Percentiles rank a stretch among this genome's conserved stretches.
These are phyloP conservation scores for Corniculantispora saksenae DNA, from an alignment of 2,329 filamentous ascomycete genomes.

Conservation along the genomic window DNA sequence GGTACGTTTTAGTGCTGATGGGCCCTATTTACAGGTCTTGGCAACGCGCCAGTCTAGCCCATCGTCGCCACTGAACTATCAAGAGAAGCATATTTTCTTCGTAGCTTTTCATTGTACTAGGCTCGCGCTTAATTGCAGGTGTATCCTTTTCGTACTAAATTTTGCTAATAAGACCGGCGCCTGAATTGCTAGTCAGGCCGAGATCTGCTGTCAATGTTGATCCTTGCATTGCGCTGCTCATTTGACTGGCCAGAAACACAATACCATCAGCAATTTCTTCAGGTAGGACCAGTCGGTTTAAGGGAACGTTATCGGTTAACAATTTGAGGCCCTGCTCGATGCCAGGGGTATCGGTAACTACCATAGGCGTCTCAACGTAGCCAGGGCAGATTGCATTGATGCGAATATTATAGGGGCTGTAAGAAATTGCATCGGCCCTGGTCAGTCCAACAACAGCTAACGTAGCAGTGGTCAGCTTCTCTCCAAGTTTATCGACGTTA, in stretches of 20 bases:
- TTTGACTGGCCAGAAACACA: slow-evolving; percentile 50
- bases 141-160: not conserved
- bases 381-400: slow-evolving; percentile 62
- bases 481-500: not conserved
- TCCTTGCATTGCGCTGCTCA: slow-evolving; percentile 56
- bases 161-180: not conserved
- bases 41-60: too few relatives aligned
- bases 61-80: too few relatives aligned
- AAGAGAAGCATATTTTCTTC: too few relatives aligned
- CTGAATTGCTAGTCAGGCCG: not conserved
- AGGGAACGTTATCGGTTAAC: slow-evolving; percentile 47
- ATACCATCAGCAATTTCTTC: slow-evolving; percentile 58
- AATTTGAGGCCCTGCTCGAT: not conserved
- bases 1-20: too few relatives aligned
- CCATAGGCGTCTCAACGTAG: slow-evolving; percentile 45
- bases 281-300: slow-evolving; percentile 47
- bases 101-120: too few relatives aligned
- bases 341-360: slow-evolving; percentile 31
- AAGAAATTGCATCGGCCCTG: slow-evolving; percentile 53
- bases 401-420: slow-evolving; percentile 52
- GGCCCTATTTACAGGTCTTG: too few relatives aligned
- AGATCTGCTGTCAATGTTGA: not conserved
- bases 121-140: not conserved
- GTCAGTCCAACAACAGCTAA: slow-evolving; percentile 51
- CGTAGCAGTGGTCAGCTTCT: not conserved